Percentiles rank a stretch among this genome's conserved stretches.
These are phyloP conservation scores for Candolleomyces eurysporus DNA, from an alignment of 768 basidiomycete species.

Conservation along the genomic window DNA sequence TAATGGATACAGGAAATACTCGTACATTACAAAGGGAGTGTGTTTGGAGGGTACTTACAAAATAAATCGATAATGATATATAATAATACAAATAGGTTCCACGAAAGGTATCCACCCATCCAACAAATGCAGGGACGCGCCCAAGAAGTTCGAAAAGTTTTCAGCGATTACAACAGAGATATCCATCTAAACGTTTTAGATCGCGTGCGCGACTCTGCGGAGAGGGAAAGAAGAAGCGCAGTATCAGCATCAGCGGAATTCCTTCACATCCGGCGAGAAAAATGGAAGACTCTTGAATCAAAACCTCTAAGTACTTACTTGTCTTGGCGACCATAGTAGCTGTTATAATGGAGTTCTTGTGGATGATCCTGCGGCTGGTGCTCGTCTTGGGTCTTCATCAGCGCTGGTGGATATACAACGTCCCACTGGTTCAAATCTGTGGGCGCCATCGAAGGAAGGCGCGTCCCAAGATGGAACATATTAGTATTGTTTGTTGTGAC, in stretches of 20 bases:
- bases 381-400: background rate
- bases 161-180: background rate
- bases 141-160: background rate
- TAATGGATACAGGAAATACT: no score
- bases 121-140: background rate
- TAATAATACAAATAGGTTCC: no score
- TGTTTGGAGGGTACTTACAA: no score
- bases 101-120: no score
- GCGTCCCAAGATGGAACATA: constrained; percentile 48
- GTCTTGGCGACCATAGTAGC: constrained; percentile 4
- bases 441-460: constrained; percentile 39
- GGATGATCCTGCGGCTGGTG: background rate
- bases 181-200: background rate
- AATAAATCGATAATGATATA: no score
- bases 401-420: constrained; percentile 18
- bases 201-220: background rate
- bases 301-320: background rate
- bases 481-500: constrained; percentile 43
- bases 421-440: constrained; percentile 34
- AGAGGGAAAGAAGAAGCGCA: background rate
- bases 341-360: background rate
- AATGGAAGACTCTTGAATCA: background rate
- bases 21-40: no score
- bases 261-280: no score
- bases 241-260: background rate